phyloP scores from a whole-genome alignment of 2,329 filamentous ascomycete genomes.

The Apiospora aurea region DNA sequence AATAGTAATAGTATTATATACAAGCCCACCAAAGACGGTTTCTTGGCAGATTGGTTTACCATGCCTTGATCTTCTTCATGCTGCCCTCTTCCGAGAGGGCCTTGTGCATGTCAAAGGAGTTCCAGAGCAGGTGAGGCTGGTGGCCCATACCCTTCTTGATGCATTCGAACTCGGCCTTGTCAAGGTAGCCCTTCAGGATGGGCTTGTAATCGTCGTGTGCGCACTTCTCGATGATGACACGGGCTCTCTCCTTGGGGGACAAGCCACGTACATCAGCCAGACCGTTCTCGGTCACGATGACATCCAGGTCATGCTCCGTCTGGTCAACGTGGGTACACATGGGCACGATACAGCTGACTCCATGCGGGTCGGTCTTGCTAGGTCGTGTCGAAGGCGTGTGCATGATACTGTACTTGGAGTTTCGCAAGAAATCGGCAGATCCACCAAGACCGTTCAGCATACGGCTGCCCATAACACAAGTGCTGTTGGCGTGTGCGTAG shows the following conservation, averaged over 20 bases:
- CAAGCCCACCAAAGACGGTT: neutral
- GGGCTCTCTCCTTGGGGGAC: conserved; percentile 78
- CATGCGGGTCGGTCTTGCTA: conserved; percentile 81
- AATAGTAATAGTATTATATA: neutral
- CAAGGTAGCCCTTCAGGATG: conserved; percentile 82
- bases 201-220: conserved; percentile 85
- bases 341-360: conserved; percentile 87
- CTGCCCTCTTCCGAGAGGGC: conserved; percentile 82
- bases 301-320: conserved; percentile 90
- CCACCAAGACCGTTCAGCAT: conserved; percentile 81
- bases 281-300: conserved; percentile 79
- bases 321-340: conserved; percentile 94
- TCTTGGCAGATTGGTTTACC: conserved; percentile 46
- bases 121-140: conserved; percentile 86
- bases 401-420: conserved; percentile 85
- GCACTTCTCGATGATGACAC: conserved; percentile 87
- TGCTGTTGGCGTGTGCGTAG: conserved; percentile 91
- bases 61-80: conserved; percentile 80
- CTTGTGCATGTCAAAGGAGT: conserved; percentile 89
- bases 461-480: conserved; percentile 85
- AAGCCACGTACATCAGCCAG: conserved; percentile 86
- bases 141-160: conserved; percentile 87
- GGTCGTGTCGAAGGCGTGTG: conserved; percentile 86
- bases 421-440: conserved; percentile 75
- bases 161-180: conserved; percentile 87